Evolutionary conservation across 192 early-diverging fungal genomes (phyloP), one percentile per base, ranked within the genome.

Genomic region (Mycoemilia scoparia): DNA sequence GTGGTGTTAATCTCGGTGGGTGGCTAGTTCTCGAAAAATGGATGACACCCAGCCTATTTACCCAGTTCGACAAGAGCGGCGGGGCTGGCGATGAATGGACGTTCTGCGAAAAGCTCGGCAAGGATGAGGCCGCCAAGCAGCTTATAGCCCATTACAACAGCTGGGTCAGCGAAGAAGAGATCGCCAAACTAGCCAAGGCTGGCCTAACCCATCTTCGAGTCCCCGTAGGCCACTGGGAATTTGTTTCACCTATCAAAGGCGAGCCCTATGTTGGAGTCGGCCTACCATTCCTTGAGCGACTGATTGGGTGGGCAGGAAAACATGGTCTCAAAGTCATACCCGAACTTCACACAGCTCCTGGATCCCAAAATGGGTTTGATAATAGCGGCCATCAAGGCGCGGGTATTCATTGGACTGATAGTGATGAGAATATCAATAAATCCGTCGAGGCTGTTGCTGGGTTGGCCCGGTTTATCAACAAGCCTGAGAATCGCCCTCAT

Each of bases 191-290:
- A 19, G 65, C 67, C 1, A 47, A 39, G 15, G 53, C 60, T 9
- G 57, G 60, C 0, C 32, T 65, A 1, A 73, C 66, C 8, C 67
- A 70, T 32, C 23, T 73, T 18, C 67, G 70, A 4, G 65, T 73
- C 3, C 70, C 70, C n/a, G 41, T 73, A 2, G 70, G 70, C 3
- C 65, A 70, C 35, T 73, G 70, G 70, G 67, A 64, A 38, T 67
- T 73, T 51, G 60, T 70, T 10, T 51, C 56, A 6, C 46, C 64
- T 8, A 56, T 54, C 39, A 45, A 60, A 23, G 69, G 69, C 8
- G 56, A 58, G 26, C 56, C 56, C 14, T 73, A 46, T 14, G 63
- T 66, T 16, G 21, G 52, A 7, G 63, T 56, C 26, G 57, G 57
- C 0, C 31, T 66, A 27, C 53, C 52, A 3, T 66, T 54, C 31